A percentile compares a stretch with the other conserved stretches of the same genome.
These are phyloP conservation scores for Nectriaceae sp. DNA, from an alignment of 2,329 filamentous ascomycete species.

Conservation along the genomic window DNA sequence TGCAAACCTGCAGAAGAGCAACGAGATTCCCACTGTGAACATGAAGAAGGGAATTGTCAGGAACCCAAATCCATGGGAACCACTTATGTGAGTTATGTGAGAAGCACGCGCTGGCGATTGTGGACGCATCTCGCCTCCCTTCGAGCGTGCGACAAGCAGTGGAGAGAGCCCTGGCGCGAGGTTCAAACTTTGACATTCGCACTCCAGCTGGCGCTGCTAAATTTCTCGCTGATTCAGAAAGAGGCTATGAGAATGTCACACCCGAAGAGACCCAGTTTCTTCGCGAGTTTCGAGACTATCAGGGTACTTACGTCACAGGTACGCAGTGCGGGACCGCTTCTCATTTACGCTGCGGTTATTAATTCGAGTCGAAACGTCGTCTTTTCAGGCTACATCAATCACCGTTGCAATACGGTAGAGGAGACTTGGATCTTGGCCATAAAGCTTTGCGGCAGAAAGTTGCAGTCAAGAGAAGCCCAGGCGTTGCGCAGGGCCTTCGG, in stretches of 20 bases:
- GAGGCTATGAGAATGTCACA: neutral
- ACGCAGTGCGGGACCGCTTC: conserved; percentile 1
- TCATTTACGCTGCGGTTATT: conserved; percentile 1
- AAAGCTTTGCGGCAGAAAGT: neutral
- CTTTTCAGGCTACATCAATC: conserved; percentile 1
- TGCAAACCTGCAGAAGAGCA: neutral
- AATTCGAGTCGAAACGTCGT: conserved; percentile 1
- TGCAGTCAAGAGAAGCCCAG: neutral
- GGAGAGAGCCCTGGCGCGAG: neutral
- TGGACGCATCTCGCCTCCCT: neutral
- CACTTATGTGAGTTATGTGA: neutral
- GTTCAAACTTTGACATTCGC: neutral
- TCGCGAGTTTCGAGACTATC: neutral
- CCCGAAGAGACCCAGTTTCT: neutral
- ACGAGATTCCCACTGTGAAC: neutral
- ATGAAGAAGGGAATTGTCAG: neutral
- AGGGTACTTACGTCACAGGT: neutral
- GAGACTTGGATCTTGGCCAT: conserved; percentile 1
- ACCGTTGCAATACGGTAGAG: neutral
- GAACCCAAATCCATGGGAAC: neutral
- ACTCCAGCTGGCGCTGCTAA: neutral
- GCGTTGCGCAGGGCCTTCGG: neutral
- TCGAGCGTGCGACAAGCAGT: neutral
- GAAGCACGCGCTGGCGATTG: neutral
- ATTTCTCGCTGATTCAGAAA: neutral